These are phyloP conservation scores for Nothophytophthora sp. DNA, from an alignment of 352 stramenopile species.

Conservation along the genomic window DNA sequence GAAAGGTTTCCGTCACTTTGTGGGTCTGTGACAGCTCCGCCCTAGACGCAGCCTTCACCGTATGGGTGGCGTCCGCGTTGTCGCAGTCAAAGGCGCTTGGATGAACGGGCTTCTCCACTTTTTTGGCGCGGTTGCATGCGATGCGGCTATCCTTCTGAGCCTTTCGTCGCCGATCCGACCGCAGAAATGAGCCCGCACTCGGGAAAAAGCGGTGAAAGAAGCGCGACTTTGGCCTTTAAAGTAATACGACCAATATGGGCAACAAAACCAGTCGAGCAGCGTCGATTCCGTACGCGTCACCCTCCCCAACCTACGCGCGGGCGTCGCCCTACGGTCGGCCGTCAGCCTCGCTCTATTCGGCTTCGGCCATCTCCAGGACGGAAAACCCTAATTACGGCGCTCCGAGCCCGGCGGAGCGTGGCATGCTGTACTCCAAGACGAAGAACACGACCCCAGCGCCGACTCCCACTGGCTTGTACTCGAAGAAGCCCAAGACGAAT, in stretches of 20 bases:
- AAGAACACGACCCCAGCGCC: slow-evolving; percentile 17
- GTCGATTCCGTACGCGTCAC: slow-evolving; percentile 13
- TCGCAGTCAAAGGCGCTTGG: slow-evolving; percentile 13
- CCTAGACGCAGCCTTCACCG: too few relatives aligned
- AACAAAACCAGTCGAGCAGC: slow-evolving; percentile 26
- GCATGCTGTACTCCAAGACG: slow-evolving; percentile 29
- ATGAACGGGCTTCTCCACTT: slow-evolving; percentile 1
- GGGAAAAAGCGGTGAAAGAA: slow-evolving; percentile 8
- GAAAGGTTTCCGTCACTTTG: too few relatives aligned
- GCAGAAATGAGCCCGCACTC: slow-evolving; percentile 13
- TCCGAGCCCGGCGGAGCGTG: slow-evolving; percentile 20
- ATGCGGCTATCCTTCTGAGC: slow-evolving; percentile 3
- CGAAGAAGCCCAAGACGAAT: slow-evolving; percentile 22
- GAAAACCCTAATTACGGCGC: slow-evolving; percentile 15
- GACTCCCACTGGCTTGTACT: slow-evolving; percentile 19
- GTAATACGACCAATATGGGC: slow-evolving; percentile 16
- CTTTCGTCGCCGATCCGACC: not conserved
- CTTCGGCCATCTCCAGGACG: slow-evolving; percentile 11
- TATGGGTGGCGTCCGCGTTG: slow-evolving; percentile 11
- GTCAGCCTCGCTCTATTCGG: slow-evolving; percentile 24
- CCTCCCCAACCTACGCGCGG: slow-evolving; percentile 17
- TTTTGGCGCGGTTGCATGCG: too few relatives aligned
- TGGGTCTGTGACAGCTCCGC: too few relatives aligned
- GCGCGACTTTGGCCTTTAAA: not conserved
- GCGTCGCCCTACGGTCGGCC: slow-evolving; percentile 14